phyloP scores from a whole-genome alignment of 352 stramenopile genomes.

The Globisporangium irregulare region DNA sequence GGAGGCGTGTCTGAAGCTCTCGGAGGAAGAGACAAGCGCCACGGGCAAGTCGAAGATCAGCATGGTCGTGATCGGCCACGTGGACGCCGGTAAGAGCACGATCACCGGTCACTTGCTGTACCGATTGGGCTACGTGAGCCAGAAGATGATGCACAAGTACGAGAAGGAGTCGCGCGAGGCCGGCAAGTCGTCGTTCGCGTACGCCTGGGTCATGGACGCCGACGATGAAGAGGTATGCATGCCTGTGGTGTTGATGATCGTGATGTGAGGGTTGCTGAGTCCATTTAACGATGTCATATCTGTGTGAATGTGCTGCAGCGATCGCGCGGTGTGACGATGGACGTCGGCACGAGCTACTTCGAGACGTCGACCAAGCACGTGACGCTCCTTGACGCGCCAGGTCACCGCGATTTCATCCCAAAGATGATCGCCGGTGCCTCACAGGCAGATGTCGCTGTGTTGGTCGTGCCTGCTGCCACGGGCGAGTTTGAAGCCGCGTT shows the following conservation, averaged over 20 bases:
- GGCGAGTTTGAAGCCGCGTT: constrained; percentile 97
- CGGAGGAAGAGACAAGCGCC: constrained; percentile 38
- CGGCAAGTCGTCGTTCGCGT: constrained; percentile 94
- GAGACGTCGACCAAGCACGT: constrained; percentile 89
- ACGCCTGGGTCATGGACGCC: constrained; percentile 94
- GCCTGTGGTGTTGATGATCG: not conserved
- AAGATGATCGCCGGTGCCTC: constrained; percentile 97
- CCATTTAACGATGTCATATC: not conserved
- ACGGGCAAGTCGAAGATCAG: constrained; percentile 83
- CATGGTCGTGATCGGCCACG: constrained; percentile 96
- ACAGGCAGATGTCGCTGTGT: constrained; percentile 89
- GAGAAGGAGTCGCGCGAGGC: constrained; percentile 88
- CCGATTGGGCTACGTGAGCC: constrained; percentile 85
- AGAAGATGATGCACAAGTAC: constrained; percentile 90
- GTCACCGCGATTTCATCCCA: constrained; percentile 96
- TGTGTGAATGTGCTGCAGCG: constrained; percentile 50
- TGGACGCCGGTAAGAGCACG: constrained; percentile 97
- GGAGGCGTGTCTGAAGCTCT: constrained; percentile 38
- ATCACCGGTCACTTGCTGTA: constrained; percentile 96
- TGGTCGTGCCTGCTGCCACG: constrained; percentile 93
- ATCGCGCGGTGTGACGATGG: constrained; percentile 96
- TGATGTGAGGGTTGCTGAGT: not conserved
- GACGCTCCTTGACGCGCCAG: constrained; percentile 95
- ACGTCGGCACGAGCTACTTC: constrained; percentile 94
- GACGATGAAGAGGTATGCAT: constrained; percentile 64